A percentile compares a stretch with the other conserved stretches of the same genome.
Conservation (phyloP, 148 eudicot species). For the Persicaria maculosa region DNA sequence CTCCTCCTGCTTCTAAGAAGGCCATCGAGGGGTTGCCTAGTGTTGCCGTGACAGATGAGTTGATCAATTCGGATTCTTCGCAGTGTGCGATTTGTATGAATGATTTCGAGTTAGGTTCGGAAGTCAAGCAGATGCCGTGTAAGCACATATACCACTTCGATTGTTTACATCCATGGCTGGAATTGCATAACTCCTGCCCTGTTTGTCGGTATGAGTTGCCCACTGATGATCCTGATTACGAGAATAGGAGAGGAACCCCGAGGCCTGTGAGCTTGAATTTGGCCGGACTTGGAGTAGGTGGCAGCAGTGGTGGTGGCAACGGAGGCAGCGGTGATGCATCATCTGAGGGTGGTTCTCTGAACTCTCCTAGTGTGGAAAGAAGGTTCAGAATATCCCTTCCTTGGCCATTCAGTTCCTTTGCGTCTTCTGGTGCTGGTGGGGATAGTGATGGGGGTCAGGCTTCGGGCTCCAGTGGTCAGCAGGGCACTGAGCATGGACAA, state of each 20-base stretch:
- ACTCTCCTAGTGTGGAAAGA: constrained; percentile 38
- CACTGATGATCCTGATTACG: constrained; percentile 50
- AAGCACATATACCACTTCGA: constrained; percentile 43
- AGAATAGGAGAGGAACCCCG: constrained; percentile 16
- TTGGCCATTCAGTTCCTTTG: constrained; percentile 46
- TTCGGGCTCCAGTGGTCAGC: background rate
- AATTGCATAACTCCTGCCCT: constrained; percentile 64
- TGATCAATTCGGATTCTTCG: constrained; percentile 29
- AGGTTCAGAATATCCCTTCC: constrained; percentile 62
- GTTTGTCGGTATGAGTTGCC: constrained; percentile 55
- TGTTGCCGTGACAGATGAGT: constrained; percentile 7
- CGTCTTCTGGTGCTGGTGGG: constrained; percentile 37
- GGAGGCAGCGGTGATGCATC: constrained; percentile 19
- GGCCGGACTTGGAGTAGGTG: constrained; percentile 15
- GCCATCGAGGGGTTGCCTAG: constrained; percentile 9
- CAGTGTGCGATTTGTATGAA: constrained; percentile 56
- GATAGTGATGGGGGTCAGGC: constrained; percentile 19
- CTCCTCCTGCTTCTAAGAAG: constrained; percentile 9
- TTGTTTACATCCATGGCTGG: constrained; percentile 52
- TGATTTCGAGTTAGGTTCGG: constrained; percentile 35
- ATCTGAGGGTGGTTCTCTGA: constrained; percentile 19
- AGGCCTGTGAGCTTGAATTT: constrained; percentile 2
- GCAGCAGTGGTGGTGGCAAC: constrained; percentile 9
- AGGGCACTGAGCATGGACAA: constrained; percentile 22
- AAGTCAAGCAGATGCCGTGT: constrained; percentile 50